These are phyloP conservation scores for Sugiyamaella neomexicana DNA, from an alignment of 1,139 yeast genomes.

Conservation along the genomic window DNA sequence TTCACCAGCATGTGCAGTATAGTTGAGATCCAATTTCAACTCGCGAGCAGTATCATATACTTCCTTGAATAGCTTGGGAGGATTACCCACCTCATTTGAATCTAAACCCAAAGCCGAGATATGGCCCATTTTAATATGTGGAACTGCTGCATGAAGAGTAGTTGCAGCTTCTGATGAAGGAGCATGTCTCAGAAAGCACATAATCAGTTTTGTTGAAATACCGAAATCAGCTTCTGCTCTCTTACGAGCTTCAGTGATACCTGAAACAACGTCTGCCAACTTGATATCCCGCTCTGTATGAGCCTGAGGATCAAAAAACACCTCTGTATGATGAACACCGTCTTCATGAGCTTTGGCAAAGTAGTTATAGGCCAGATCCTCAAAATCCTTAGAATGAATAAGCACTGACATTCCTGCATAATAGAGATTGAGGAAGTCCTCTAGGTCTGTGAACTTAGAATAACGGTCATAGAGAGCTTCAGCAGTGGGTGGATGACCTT, in stretches of 20 bases:
- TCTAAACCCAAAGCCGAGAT: conserved; percentile 76
- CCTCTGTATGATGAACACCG: conserved; percentile 63
- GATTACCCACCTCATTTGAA: conserved; percentile 73
- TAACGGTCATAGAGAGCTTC: conserved; percentile 60
- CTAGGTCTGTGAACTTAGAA: conserved; percentile 60
- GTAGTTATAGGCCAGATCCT: conserved; percentile 73
- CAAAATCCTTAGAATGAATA: conserved; percentile 64
- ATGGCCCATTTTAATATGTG: conserved; percentile 53
- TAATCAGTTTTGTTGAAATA: conserved; percentile 65
- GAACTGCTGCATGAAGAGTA: conserved; percentile 54
- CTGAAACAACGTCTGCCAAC: conserved; percentile 59
- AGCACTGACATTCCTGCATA: conserved; percentile 77
- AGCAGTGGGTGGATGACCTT: conserved; percentile 54
- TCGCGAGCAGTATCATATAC: conserved; percentile 54
- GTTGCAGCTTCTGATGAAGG: conserved; percentile 58
- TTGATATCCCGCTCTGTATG: conserved; percentile 67
- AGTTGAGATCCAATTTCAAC: conserved; percentile 46
- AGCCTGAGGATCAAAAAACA: conserved; percentile 82
- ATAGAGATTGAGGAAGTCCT: conserved; percentile 74
- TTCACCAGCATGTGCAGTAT: conserved; percentile 88
- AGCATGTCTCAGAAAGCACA: conserved; percentile 77
- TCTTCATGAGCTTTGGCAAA: conserved; percentile 60
- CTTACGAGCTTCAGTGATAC: conserved; percentile 62
- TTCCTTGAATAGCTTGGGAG: conserved; percentile 64
- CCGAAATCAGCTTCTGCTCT: conserved; percentile 59